These are phyloP conservation scores for Dryas drummondii DNA, from an alignment of 306 rosid species.

Conservation along the genomic window DNA sequence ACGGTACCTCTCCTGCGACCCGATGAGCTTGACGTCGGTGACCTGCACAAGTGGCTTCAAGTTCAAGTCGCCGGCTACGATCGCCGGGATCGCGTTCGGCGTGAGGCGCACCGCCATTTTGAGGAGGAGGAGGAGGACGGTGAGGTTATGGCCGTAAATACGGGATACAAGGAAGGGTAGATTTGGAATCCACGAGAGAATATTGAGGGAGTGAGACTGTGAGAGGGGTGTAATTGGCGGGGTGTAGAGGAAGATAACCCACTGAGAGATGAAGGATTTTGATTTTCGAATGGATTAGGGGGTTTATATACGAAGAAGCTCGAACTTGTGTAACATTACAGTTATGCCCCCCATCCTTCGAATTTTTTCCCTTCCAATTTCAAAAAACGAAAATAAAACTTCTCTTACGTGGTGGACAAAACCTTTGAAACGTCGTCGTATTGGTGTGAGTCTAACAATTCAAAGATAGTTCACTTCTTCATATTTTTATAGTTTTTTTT, in stretches of 20 bases:
- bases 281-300: not conserved
- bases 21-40: slow-evolving; percentile 51
- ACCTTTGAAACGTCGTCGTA: no score
- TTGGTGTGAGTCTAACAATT: no score
- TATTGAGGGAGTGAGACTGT: not conserved
- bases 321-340: not conserved
- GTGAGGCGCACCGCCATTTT: slow-evolving; percentile 82
- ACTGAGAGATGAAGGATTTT: slow-evolving; percentile 4
- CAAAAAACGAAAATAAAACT: no score
- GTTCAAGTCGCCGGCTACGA: slow-evolving; percentile 67
- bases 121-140: not conserved
- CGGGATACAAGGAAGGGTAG: slow-evolving; percentile 1
- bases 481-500: no score
- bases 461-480: no score
- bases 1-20: slow-evolving; percentile 73
- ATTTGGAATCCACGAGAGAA: not conserved
- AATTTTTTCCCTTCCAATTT: not conserved
- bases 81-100: slow-evolving; percentile 67
- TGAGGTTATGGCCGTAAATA: not conserved
- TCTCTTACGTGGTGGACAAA: no score
- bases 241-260: not conserved
- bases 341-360: not conserved
- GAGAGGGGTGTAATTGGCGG: slow-evolving; percentile 19
- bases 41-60: slow-evolving; percentile 85
- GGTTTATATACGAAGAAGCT: not conserved